Evolutionary conservation across 164 flowering plant species (phyloP), one percentile per base, ranked within the genome.

Genomic region (Chimonanthus salicifolius): DNA sequence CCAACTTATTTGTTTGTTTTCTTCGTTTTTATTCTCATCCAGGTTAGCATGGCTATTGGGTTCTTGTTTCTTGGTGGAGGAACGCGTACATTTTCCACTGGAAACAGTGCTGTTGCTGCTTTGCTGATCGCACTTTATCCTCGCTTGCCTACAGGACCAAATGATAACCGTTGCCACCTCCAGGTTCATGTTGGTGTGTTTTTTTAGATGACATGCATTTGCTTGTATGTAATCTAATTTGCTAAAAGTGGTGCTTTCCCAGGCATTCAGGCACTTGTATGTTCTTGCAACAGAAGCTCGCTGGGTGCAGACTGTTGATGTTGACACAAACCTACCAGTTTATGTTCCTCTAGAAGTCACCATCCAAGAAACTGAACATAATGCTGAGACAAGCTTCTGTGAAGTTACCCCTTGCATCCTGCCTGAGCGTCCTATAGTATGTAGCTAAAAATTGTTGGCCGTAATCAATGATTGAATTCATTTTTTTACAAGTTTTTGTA

Each of bases 1-100:
- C 54, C 16, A 18, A 68, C n/a, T 15, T 20, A 9, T 54, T 54
- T 54, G 11, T 54, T 54, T 54, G 16, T 54, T 3, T 54, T 54
- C n/a, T 51, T 51, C 13, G 4, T 54, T 49, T 68, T n/a, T 8
- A 2, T 65, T 65, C 58, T 48, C 54, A 67, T 58, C 43, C 73
- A 95, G 99, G 94, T 95, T 44, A 93, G 97, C 85, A 81, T 95
- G 63, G 96, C 96, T 1, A 88, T 85, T 76, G 99, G 99, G 49
- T 95, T 95, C 87, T 84, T 95, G 85, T 95, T 95, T 82, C 93
- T 95, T 88, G 98, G 99, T 49, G 99, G 97, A 76, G 99, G 99
- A 74, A 89, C 84, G 90, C 86, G 84, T 58, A 87, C 97, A 21
- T 95, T 95, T 83, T 93, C 97, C 58, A 90, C 97, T 62, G 86